Evolutionary conservation across 345 rosid species (phyloP).

Genomic region (Hibiscus mutabilis): DNA sequence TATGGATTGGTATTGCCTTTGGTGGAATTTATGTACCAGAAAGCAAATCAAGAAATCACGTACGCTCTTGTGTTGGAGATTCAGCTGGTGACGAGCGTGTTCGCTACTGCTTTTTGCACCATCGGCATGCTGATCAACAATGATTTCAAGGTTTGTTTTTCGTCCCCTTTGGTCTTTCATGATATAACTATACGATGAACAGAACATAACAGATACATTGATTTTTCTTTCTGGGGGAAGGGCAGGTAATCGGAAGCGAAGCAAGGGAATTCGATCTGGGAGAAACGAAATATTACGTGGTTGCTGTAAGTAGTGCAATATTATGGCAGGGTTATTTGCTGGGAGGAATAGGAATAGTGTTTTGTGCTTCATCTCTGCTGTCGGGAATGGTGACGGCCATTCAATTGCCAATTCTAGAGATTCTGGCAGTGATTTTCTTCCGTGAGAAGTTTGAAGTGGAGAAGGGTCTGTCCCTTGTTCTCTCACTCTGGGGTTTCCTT

Average conservation of each 20-base stretch:
- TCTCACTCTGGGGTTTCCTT: slow-evolving; percentile 63
- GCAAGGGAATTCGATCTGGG: slow-evolving; percentile 50
- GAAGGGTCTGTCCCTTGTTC: slow-evolving; percentile 61
- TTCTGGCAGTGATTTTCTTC: slow-evolving; percentile 59
- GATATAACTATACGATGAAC: no score
- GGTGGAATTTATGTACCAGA: slow-evolving; percentile 57
- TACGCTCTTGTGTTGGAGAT: slow-evolving; percentile 67
- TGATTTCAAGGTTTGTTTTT: slow-evolving; percentile 51
- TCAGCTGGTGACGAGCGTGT: slow-evolving; percentile 49
- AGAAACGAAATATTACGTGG: slow-evolving; percentile 38
- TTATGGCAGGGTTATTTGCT: slow-evolving; percentile 48
- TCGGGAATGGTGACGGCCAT: slow-evolving; percentile 44
- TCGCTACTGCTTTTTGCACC: slow-evolving; percentile 53
- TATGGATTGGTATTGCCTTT: slow-evolving; percentile 63
- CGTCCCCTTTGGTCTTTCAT: background rate
- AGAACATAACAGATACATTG: no score
- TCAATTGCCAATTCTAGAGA: slow-evolving; percentile 51
- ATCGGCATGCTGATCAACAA: slow-evolving; percentile 57
- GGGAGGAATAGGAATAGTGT: slow-evolving; percentile 56
- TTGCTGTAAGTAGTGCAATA: slow-evolving; percentile 18
- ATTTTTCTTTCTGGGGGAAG: background rate
- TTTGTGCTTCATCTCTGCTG: slow-evolving; percentile 48
- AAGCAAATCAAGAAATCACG: slow-evolving; percentile 44
- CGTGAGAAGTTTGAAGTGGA: slow-evolving; percentile 56
- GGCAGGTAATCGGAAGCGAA: slow-evolving; percentile 53